Evolutionary conservation across 2,329 filamentous ascomycete species (phyloP), one percentile per base, ranked within the genome.

Genomic region (Penicillium hesseltinei): DNA sequence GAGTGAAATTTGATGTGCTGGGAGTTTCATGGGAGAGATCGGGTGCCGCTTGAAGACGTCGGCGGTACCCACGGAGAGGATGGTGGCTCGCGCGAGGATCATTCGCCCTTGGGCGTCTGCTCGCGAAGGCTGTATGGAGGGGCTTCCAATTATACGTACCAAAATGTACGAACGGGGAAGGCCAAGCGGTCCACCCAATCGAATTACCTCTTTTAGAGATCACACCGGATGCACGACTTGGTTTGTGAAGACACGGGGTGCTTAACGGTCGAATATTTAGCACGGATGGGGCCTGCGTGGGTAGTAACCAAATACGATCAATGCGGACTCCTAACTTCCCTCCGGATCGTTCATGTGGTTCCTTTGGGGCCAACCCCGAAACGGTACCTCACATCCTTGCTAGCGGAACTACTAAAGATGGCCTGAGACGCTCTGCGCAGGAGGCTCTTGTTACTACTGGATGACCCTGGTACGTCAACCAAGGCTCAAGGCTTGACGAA

Each of bases 1-100:
- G 56, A 47, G 39, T 57, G 43, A 42, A 57, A 62, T 59, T 61
- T 36, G 57, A 62, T 64, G 60, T 62, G 62, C 55, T 56, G 54
- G 59, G 54, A 54, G 61, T 58, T 61, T 62, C 62, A 61, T 69
- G 60, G 60, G 66, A 58, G 61, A 56, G 69, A 68, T 64, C 66
- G 66, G 67, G 60, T 61, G 51, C 58, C 56, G 39, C 46, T 49
- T 55, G 42, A 39, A 43, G 50, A 59, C 51, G 52, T 58, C 58
- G 60, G 63, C 65, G 58, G 61, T 62, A 61, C 60, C 53, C 48
- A 56, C 58, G 58, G 59, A 56, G 61, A 63, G 55, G 54, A 66
- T 60, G 62, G 62, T 63, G 61, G 58, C 56, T 64, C 57, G 46
- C 40, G 51, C 44, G 61, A 66, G 59, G 58, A 64, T 66, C 62